Evolutionary conservation across 176 grass and related monocot genomes (phyloP).

Genomic region (Paspalum notatum): DNA sequence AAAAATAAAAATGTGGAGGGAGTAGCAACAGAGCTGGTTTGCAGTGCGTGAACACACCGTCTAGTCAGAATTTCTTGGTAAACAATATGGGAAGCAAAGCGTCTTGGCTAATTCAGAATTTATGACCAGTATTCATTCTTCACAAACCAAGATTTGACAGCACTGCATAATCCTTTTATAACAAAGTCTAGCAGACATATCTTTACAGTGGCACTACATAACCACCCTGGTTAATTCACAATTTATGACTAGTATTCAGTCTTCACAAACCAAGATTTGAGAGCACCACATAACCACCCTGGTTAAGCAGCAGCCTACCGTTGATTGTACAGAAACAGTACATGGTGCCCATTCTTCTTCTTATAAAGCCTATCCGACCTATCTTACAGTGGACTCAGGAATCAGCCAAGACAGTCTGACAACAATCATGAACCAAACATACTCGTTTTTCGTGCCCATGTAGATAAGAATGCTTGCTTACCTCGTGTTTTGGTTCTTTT

Average conservation of each 20-base stretch:
- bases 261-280: no score
- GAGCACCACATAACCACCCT: background rate
- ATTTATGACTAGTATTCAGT: no score
- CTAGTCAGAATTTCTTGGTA: background rate
- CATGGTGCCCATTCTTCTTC: background rate
- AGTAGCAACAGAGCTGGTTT: background rate
- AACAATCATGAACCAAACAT: slow-evolving; percentile 28
- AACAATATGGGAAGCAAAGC: background rate
- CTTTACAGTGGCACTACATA: no score
- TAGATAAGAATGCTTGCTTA: slow-evolving; percentile 28
- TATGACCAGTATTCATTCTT: background rate
- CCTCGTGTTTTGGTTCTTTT: slow-evolving; percentile 74
- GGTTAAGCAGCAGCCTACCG: background rate
- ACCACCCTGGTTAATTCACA: no score
- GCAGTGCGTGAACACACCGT: background rate
- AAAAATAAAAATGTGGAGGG: background rate
- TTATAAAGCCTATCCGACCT: background rate
- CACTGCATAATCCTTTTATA: no score
- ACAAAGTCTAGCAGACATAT: background rate
- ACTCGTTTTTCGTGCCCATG: background rate
- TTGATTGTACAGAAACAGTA: background rate
- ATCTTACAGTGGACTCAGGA: background rate
- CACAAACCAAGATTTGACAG: no score
- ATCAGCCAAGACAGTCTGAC: background rate
- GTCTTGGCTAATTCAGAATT: background rate